Conservation (phyloP, 2,329 filamentous ascomycete genomes). For the Cyphellophora europaea region DNA sequence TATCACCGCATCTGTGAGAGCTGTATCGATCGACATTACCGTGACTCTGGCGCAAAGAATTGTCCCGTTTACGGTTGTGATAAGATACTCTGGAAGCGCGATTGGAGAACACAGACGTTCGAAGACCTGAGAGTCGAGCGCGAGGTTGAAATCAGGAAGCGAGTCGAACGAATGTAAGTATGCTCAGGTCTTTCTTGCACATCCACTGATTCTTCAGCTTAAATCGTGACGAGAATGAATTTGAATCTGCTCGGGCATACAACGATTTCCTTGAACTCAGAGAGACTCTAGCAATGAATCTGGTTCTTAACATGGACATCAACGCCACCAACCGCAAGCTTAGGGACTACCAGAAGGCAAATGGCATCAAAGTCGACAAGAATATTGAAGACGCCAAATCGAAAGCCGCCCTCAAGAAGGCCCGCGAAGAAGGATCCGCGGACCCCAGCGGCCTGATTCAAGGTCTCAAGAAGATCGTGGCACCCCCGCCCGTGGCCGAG, state of each 20-base stretch:
- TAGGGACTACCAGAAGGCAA: conserved; percentile 62
- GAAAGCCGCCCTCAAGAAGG: conserved; percentile 52
- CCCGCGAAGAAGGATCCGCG: conserved; percentile 8
- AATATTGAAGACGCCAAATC: conserved; percentile 26
- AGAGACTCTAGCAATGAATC: conserved; percentile 80
- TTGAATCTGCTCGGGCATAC: conserved; percentile 71
- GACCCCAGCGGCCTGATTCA: conserved; percentile 53
- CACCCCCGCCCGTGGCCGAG: conserved; percentile 57
- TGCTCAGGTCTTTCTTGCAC: neutral
- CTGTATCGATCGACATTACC: conserved; percentile 91
- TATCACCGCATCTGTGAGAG: conserved; percentile 98
- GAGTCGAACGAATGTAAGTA: conserved; percentile 54
- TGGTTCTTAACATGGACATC: conserved; percentile 63
- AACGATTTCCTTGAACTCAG: conserved; percentile 94
- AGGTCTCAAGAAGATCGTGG: conserved; percentile 61
- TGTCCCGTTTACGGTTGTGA: conserved; percentile 86
- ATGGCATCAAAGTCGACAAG: conserved; percentile 49
- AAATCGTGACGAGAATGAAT: conserved; percentile 85
- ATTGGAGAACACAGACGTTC: conserved; percentile 84
- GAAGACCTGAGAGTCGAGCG: conserved; percentile 79
- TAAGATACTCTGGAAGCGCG: conserved; percentile 56
- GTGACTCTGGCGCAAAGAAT: conserved; percentile 69
- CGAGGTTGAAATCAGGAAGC: conserved; percentile 81
- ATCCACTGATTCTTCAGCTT: conserved; percentile 48
- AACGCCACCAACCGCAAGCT: conserved; percentile 53